Percentiles rank a stretch among this genome's conserved stretches.
Evolutionary conservation across 2,329 filamentous ascomycete genomes (phyloP).

Genomic region (Talaromyces rugulosus): DNA sequence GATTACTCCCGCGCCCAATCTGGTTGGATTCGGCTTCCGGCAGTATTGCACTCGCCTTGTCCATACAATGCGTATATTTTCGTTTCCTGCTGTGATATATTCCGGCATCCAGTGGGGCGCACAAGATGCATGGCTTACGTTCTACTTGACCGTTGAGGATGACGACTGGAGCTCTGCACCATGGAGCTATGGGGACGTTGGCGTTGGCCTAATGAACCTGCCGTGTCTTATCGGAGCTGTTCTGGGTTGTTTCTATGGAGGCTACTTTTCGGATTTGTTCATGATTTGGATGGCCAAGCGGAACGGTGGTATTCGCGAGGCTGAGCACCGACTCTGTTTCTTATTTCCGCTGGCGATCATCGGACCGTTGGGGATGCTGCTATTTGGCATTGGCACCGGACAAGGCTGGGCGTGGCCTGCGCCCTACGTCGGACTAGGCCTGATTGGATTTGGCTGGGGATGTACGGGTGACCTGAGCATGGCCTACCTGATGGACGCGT

Average conservation of each 20-base stretch:
- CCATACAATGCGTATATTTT: conserved; percentile 55
- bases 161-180: conserved; percentile 52
- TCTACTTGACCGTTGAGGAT: conserved; percentile 57
- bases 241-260: conserved; percentile 55
- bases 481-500: conserved; percentile 54
- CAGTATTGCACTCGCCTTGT: conserved; percentile 53
- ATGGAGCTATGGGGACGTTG: conserved; percentile 53
- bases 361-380: conserved; percentile 49
- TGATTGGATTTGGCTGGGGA: conserved; percentile 58
- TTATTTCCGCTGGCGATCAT: conserved; percentile 49
- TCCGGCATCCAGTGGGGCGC: conserved; percentile 57
- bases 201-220: conserved; percentile 56
- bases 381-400: conserved; percentile 51
- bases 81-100: conserved; percentile 55
- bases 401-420: conserved; percentile 51
- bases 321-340: conserved; percentile 52
- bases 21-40: conserved; percentile 50
- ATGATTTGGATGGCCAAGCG: conserved; percentile 53
- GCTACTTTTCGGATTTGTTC: conserved; percentile 54
- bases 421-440: conserved; percentile 53
- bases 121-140: conserved; percentile 58
- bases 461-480: conserved; percentile 55
- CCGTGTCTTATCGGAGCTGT: conserved; percentile 46
- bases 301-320: conserved; percentile 53
- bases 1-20: conserved; percentile 53